Evolutionary conservation across 2,329 filamentous ascomycete species (phyloP).

Genomic region (Fusarium pininemorale): DNA sequence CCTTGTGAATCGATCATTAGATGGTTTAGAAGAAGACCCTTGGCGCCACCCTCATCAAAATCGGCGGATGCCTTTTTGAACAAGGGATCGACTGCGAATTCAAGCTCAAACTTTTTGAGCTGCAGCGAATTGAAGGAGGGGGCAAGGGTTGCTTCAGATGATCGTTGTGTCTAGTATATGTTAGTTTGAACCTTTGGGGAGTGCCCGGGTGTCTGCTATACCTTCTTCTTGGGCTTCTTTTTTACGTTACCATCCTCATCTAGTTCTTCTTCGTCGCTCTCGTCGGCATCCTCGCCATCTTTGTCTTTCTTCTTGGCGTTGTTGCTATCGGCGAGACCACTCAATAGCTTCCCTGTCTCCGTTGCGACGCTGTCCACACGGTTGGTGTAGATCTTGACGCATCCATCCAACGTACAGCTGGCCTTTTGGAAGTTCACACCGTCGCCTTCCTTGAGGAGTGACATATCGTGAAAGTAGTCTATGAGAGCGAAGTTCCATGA

Average conservation of each 20-base stretch:
- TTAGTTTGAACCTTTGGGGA: conserved; percentile 5
- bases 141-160: conserved; percentile 92
- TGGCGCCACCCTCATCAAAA: conserved; percentile 97
- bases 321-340: conserved; percentile 88
- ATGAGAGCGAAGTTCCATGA: conserved; percentile 99
- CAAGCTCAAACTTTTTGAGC: conserved; percentile 96
- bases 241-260: conserved; percentile 68
- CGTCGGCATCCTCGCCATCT: conserved; percentile 72
- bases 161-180: conserved; percentile 67
- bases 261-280: conserved; percentile 71
- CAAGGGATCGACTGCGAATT: conserved; percentile 95
- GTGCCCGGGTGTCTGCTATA: conserved; percentile 48
- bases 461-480: conserved; percentile 99
- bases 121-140: conserved; percentile 88
- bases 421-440: conserved; percentile 99
- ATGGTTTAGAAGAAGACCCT: conserved; percentile 93
- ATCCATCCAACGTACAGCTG: conserved; percentile 95
- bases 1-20: conserved; percentile 93
- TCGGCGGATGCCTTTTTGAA: conserved; percentile 99
- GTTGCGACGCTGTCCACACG: conserved; percentile 98
- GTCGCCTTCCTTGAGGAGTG: conserved; percentile 92
- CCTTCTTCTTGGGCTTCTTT: conserved; percentile 79
- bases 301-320: conserved; percentile 78
- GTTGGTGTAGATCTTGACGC: conserved; percentile 99
- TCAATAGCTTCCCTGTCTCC: conserved; percentile 93